Evolutionary conservation across 2,329 filamentous ascomycete genomes (phyloP), one percentile per base, ranked within the genome.

Genomic region (Scedosporium apiospermum): DNA sequence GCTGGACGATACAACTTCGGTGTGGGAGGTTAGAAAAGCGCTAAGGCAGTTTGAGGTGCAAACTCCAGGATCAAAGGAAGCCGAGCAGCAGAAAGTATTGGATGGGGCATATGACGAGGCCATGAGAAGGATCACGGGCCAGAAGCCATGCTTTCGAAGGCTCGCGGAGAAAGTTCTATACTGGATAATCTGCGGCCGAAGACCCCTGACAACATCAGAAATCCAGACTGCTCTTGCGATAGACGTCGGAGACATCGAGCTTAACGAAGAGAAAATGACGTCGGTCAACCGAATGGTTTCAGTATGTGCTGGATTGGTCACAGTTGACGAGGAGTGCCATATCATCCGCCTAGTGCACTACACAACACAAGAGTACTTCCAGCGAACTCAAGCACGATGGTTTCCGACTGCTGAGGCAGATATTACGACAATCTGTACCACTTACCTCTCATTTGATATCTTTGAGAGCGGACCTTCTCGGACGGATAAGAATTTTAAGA

Each of bases 291-390:
- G 73, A 1, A 63, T 78, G 1, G 63, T 78, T 0, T 73, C 73
- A 3, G 68, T 70, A 1, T 81, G 77, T 63, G 73, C 71, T 34
- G 77, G 78, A 0, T 61, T 82, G 9, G 73, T 81, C 1, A 74
- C 71, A 0, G 49, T 78, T 2, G 76, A 80, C 41, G 63, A 74
- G 55, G 65, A 75, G 55, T 78, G 70, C 58, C 57, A 69, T 21
- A 68, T 74, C 27, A 68, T 80, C 9, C 71, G 76, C 2, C 65
- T 81, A 0, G 75, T 78, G 3, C 78, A 82, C 64, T 77, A 78
- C 62, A 80, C 79, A 0, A 71, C 77, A 1, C 74, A 80, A 57
- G 72, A 80, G 44, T 82, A 78, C 65, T 73, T 81, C 51, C 69
- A 75, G 18, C 58, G 64, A 10, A 73, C 65, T 0, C 57, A 63